Percentiles rank a stretch among this genome's conserved stretches.
Conservation (phyloP, 139 green algal genomes). For the Tetradesmus obliquus region DNA sequence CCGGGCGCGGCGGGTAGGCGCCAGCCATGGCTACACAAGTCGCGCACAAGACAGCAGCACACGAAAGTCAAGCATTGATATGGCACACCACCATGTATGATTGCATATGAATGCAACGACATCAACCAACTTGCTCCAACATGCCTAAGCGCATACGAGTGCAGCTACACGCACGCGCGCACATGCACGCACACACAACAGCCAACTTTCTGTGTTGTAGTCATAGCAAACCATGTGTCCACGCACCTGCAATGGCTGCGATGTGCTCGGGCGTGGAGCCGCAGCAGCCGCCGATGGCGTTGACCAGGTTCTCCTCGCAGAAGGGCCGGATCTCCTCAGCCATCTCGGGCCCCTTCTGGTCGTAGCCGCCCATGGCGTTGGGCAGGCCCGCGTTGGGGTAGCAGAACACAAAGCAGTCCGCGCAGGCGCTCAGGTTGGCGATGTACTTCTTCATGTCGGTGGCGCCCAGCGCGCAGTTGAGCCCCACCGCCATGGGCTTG, state of each 20-base stretch:
- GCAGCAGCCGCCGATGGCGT: slow-evolving; percentile 97
- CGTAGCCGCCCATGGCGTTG: slow-evolving; percentile 99
- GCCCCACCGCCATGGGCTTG: slow-evolving; percentile 93
- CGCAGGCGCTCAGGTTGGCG: slow-evolving; percentile 88
- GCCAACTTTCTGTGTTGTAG: no score
- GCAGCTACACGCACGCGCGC: no score
- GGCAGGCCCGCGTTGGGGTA: slow-evolving; percentile 99
- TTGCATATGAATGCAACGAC: no score
- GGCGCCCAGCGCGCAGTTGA: slow-evolving; percentile 98
- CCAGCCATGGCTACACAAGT: slow-evolving; percentile 68
- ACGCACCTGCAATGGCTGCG: slow-evolving; percentile 66
- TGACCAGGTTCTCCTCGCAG: slow-evolving; percentile 90
- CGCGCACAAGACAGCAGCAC: no score
- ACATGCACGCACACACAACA: no score
- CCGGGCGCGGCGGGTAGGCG: slow-evolving; percentile 76
- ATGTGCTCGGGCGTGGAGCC: slow-evolving; percentile 95
- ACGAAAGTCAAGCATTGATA: no score
- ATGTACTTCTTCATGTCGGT: slow-evolving; percentile 96
- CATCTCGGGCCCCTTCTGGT: slow-evolving; percentile 96
- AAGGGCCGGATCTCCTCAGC: slow-evolving; percentile 96
- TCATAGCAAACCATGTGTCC: no score
- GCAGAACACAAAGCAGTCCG: slow-evolving; percentile 97
- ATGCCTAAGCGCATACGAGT: no score
- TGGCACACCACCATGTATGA: slow-evolving; percentile 58
- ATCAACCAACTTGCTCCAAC: no score